These are phyloP conservation scores for Diaporthe sp. DNA, from an alignment of 2,329 filamentous ascomycete genomes.

Conservation along the genomic window DNA sequence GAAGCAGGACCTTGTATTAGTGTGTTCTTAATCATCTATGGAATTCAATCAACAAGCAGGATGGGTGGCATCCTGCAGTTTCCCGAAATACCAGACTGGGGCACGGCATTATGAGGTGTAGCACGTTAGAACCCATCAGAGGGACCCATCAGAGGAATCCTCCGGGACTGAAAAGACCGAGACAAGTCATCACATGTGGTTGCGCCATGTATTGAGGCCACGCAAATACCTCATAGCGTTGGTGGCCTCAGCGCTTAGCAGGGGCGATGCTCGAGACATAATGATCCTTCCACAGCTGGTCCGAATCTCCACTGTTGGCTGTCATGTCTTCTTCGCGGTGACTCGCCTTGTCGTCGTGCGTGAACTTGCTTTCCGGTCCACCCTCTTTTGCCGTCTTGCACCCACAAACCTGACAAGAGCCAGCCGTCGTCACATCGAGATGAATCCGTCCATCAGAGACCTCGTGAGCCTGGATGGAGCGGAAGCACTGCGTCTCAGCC, in stretches of 20 bases:
- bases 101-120: too few relatives aligned
- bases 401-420: not conserved
- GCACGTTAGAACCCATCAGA: too few relatives aligned
- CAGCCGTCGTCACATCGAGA: not conserved
- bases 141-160: too few relatives aligned
- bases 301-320: not conserved
- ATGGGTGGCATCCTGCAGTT: too few relatives aligned
- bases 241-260: not conserved
- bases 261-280: not conserved
- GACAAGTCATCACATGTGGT: not conserved
- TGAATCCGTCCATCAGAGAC: not conserved
- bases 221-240: not conserved
- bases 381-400: not conserved
- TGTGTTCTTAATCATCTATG: too few relatives aligned
- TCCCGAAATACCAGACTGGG: too few relatives aligned
- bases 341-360: too few relatives aligned
- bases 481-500: not conserved
- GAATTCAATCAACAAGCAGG: too few relatives aligned
- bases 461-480: not conserved
- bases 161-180: not conserved
- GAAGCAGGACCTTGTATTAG: too few relatives aligned
- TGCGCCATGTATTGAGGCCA: not conserved
- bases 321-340: not conserved
- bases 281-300: not conserved
- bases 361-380: not conserved